These are phyloP conservation scores for Citrus cavaleriei DNA, from an alignment of 345 rosid species.

Conservation along the genomic window DNA sequence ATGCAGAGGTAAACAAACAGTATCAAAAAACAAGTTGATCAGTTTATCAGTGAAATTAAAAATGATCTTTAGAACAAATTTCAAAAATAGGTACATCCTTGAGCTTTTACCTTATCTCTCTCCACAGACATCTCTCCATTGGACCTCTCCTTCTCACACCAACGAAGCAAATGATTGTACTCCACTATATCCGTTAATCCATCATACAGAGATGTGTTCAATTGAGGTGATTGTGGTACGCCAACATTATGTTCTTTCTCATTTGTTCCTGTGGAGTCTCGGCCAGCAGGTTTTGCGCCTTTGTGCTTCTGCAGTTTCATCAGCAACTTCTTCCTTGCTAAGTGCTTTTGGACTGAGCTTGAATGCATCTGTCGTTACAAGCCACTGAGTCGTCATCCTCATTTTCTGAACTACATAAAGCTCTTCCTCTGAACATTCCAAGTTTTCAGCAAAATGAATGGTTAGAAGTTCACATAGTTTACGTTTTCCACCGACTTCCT, in stretches of 20 bases:
- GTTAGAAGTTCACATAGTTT: conserved; percentile 29
- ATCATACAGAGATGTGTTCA: background rate
- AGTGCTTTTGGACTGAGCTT: conserved; percentile 4
- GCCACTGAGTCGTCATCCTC: background rate
- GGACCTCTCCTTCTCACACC: conserved; percentile 1
- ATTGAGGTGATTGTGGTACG: too few relatives aligned
- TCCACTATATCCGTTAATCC: background rate
- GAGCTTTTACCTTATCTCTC: conserved; percentile 7
- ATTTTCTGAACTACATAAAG: background rate
- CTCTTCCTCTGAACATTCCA: conserved; percentile 4
- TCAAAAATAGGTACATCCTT: background rate
- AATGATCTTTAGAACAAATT: background rate
- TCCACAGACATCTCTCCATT: background rate
- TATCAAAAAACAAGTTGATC: too few relatives aligned
- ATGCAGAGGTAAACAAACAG: too few relatives aligned
- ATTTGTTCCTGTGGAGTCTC: too few relatives aligned
- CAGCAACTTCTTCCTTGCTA: background rate
- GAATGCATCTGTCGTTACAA: conserved; percentile 8
- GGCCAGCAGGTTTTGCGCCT: too few relatives aligned
- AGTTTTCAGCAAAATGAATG: conserved; percentile 35
- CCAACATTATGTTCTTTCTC: too few relatives aligned
- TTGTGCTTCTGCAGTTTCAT: too few relatives aligned
- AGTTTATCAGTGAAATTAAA: too few relatives aligned
- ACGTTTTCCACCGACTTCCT: conserved; percentile 34
- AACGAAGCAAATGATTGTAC: background rate